Evolutionary conservation across 176 grass and related monocot species (phyloP).

Genomic region (Poa pratensis): DNA sequence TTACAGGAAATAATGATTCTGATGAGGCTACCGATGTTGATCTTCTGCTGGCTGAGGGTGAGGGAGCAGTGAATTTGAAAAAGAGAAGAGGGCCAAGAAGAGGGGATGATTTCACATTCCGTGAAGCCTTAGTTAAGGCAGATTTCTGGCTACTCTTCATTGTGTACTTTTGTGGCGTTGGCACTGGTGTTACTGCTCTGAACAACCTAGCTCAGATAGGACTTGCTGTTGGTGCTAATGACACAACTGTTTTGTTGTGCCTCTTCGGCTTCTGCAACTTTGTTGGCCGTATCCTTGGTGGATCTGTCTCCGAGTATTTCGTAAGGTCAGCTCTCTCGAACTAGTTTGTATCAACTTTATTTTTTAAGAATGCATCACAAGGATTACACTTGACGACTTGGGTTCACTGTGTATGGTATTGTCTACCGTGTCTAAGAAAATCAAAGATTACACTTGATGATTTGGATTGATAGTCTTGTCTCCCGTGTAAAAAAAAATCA

Average conservation of each 20-base stretch:
- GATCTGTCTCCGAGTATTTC: slow-evolving; percentile 77
- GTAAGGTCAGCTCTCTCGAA: slow-evolving; percentile 68
- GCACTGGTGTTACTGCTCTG: slow-evolving; percentile 89
- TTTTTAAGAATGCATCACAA: not conserved
- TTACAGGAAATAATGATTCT: slow-evolving; percentile 36
- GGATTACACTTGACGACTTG: not conserved
- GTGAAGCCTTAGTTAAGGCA: slow-evolving; percentile 80
- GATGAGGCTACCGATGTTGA: slow-evolving; percentile 77
- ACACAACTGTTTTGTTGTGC: slow-evolving; percentile 80
- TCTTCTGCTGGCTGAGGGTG: slow-evolving; percentile 82
- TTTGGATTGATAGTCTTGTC: too few species aligned
- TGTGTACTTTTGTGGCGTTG: slow-evolving; percentile 88
- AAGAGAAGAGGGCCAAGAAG: slow-evolving; percentile 82
- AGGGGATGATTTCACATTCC: slow-evolving; percentile 91
- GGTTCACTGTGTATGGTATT: not conserved
- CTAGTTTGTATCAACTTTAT: slow-evolving; percentile 17
- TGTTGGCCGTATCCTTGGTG: slow-evolving; percentile 72
- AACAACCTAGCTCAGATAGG: slow-evolving; percentile 96
- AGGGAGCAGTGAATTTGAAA: slow-evolving; percentile 76
- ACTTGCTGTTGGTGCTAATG: slow-evolving; percentile 76
- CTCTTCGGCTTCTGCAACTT: slow-evolving; percentile 94
- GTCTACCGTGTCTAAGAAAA: not conserved
- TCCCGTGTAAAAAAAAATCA: not conserved
- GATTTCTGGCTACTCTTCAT: slow-evolving; percentile 90
- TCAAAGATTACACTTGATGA: too few species aligned